Evolutionary conservation across 768 basidiomycete species (phyloP).

Genomic region (Neoboletus magnificus): DNA sequence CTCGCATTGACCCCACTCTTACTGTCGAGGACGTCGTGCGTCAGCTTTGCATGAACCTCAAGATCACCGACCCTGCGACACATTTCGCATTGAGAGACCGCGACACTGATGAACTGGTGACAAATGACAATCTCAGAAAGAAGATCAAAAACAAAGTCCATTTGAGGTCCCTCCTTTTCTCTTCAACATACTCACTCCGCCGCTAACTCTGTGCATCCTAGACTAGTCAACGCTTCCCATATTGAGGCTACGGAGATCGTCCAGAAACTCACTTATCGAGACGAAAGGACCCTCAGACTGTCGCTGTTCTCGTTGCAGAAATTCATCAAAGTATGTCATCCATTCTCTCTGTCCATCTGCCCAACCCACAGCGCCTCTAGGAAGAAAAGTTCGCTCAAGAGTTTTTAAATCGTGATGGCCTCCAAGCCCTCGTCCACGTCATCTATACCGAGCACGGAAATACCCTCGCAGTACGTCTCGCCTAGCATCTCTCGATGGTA

Average conservation of each 20-base stretch:
- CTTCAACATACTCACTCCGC: neutral
- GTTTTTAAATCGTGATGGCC: slow-evolving; percentile 71
- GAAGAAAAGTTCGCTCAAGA: slow-evolving; percentile 81
- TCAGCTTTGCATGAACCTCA: slow-evolving; percentile 78
- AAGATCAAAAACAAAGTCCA: slow-evolving; percentile 77
- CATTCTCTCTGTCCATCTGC: neutral
- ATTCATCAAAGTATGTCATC: slow-evolving; percentile 59
- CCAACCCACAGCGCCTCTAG: slow-evolving; percentile 35
- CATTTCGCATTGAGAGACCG: slow-evolving; percentile 75
- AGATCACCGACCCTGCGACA: slow-evolving; percentile 68
- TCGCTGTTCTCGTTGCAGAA: slow-evolving; percentile 78
- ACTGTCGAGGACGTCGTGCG: slow-evolving; percentile 82
- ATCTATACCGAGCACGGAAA: slow-evolving; percentile 73
- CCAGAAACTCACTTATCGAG: slow-evolving; percentile 59
- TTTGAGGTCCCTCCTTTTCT: slow-evolving; percentile 56
- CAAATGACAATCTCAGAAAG: slow-evolving; percentile 80
- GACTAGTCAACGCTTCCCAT: slow-evolving; percentile 75
- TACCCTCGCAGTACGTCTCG: slow-evolving; percentile 66
- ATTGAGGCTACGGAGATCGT: slow-evolving; percentile 77
- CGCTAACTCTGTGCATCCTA: slow-evolving; percentile 27
- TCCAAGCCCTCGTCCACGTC: slow-evolving; percentile 65
- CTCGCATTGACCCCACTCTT: slow-evolving; percentile 80
- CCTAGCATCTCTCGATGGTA: neutral
- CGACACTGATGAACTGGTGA: slow-evolving; percentile 78
- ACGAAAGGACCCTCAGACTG: slow-evolving; percentile 59